Evolutionary conservation across 2,329 filamentous ascomycete genomes (phyloP), one percentile per base, ranked within the genome.

Genomic region (Exophiala sp.): DNA sequence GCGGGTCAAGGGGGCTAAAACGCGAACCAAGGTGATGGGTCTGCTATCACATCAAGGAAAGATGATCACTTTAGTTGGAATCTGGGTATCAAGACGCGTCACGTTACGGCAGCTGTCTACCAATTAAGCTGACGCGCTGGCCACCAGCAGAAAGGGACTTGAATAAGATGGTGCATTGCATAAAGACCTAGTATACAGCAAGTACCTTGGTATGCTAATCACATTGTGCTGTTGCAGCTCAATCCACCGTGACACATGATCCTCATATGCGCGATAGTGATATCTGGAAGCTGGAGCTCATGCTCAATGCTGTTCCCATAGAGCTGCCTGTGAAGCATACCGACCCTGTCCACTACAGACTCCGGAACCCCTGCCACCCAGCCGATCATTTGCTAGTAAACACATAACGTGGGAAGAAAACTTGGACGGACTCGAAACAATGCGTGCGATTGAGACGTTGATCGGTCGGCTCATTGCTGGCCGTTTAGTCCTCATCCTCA

Each of bases 171-270:
- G 55, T 50, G 47, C 57, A 55, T 60, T 60, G 54, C 47, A 54
- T 54, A 50, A 58, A 57, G 52, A 57, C 54, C 54, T 60, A 60
- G 57, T 60, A 60, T 60, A 60, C 57, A 60, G 54, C 54, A 50
- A 50, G 57, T 50, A 52, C 45, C 51, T 29, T 45, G 52, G 47
- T 52, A 53, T 54, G 51, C 57, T 42, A 49, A 32, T 48, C 49
- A 56, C 45, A 49, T 52, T 58, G 52, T 43, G 40, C 52, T 48
- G 54, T 39, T 50, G 57, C 57, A 60, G 54, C 46, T 57, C 50
- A 40, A 39, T 39, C 42, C 16, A 47, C 33, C 33, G 45, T 34
- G 33, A 29, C 45, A 47, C 33, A 45, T 11, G 11, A 24, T n/a
- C 42, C 29, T n/a, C 29, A 21, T 24, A 21, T 35, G 16, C 35